A percentile compares a stretch with the other conserved stretches of the same genome.
These are phyloP conservation scores for Trichoderma sp. DNA, from an alignment of 2,329 filamentous ascomycete genomes.

Conservation along the genomic window DNA sequence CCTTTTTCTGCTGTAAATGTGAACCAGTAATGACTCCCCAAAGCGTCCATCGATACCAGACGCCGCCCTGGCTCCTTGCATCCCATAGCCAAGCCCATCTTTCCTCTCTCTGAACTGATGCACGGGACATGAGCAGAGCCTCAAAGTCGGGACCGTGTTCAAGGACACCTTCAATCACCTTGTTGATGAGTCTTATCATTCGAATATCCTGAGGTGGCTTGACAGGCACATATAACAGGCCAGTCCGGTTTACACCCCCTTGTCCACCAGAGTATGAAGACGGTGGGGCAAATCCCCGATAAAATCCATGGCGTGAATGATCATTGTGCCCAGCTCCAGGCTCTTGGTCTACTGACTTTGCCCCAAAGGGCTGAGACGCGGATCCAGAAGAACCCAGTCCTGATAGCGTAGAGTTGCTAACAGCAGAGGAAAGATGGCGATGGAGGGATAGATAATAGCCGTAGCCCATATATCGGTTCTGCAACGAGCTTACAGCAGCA, in stretches of 20 bases:
- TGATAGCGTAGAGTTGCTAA: slow-evolving; percentile 43
- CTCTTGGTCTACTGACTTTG: slow-evolving; percentile 58
- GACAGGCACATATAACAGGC: slow-evolving; percentile 66
- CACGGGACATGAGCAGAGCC: slow-evolving; percentile 82
- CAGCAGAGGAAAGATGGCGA: slow-evolving; percentile 76
- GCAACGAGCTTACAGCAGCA: slow-evolving; percentile 69
- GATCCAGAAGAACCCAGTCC: slow-evolving; percentile 40
- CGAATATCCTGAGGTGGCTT: slow-evolving; percentile 74
- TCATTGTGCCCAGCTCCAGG: slow-evolving; percentile 34
- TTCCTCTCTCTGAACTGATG: slow-evolving; percentile 80
- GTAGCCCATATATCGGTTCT: slow-evolving; percentile 81
- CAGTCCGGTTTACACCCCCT: slow-evolving; percentile 44
- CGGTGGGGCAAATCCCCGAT: slow-evolving; percentile 72
- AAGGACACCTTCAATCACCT: slow-evolving; percentile 76
- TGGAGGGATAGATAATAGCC: slow-evolving; percentile 80
- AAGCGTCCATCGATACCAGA: slow-evolving; percentile 90
- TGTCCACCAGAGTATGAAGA: slow-evolving; percentile 57
- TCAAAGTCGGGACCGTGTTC: slow-evolving; percentile 85
- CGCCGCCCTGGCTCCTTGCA: slow-evolving; percentile 70
- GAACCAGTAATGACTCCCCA: slow-evolving; percentile 80
- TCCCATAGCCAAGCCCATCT: slow-evolving; percentile 96
- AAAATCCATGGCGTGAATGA: slow-evolving; percentile 44
- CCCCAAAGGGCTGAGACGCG: slow-evolving; percentile 71
- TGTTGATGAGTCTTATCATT: slow-evolving; percentile 81
- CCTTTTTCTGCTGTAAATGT: slow-evolving; percentile 44